Percentiles rank a stretch among this genome's conserved stretches.
Evolutionary conservation across 83 land plant species (phyloP).

Genomic region (Isoetes engelmannii): DNA sequence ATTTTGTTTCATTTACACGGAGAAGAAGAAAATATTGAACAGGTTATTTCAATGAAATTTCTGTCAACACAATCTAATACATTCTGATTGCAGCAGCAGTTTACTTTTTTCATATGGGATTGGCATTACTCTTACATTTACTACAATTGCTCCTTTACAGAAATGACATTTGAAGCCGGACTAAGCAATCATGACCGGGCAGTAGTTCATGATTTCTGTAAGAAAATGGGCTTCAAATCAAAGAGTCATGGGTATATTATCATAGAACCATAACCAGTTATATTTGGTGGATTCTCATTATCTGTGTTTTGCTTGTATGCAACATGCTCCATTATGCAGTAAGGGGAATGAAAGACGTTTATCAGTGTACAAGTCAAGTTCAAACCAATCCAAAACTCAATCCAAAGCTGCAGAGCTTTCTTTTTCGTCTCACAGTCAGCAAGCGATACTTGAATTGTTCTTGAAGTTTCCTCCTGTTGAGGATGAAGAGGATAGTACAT

Average conservation of each 20-base stretch:
- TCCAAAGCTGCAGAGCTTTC: slow-evolving; percentile 30
- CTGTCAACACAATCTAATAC: neutral
- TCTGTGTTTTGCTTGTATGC: too few relatives aligned
- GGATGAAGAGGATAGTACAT: slow-evolving; percentile 33
- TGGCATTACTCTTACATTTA: neutral
- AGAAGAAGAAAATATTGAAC: neutral
- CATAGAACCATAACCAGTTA: too few relatives aligned
- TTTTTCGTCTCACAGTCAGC: slow-evolving; percentile 56
- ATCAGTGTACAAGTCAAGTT: slow-evolving; percentile 47
- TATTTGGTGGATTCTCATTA: too few relatives aligned
- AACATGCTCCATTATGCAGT: slow-evolving; percentile 25
- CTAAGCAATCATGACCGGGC: slow-evolving; percentile 69
- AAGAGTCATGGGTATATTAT: slow-evolving; percentile 64
- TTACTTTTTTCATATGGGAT: neutral
- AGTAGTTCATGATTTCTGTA: slow-evolving; percentile 54
- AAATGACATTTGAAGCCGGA: slow-evolving; percentile 52
- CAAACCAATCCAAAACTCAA: slow-evolving; percentile 13
- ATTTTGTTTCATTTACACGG: neutral
- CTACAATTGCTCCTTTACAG: slow-evolving; percentile 34
- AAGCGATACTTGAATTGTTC: slow-evolving; percentile 58
- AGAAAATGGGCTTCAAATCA: slow-evolving; percentile 77
- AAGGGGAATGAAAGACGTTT: slow-evolving; percentile 51
- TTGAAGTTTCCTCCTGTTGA: slow-evolving; percentile 63
- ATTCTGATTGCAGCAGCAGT: neutral
- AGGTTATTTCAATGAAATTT: neutral